These are phyloP conservation scores for Metschnikowia corniflorae DNA, from an alignment of 805 yeast genomes.

Conservation along the genomic window DNA sequence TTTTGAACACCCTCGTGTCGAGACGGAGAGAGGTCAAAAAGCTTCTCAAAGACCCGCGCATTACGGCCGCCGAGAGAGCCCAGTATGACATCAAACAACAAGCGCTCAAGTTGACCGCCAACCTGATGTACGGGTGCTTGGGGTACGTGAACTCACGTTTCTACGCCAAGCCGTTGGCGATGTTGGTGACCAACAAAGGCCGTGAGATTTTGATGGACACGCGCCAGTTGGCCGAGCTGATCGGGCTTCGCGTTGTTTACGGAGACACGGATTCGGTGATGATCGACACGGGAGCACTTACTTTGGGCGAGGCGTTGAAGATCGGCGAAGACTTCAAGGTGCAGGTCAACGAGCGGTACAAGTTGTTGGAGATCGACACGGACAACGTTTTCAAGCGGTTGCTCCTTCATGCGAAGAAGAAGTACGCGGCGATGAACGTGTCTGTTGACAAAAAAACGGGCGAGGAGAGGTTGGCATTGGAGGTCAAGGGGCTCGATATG, in stretches of 20 bases:
- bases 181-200: constrained; percentile 92
- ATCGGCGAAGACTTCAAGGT: constrained; percentile 84
- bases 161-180: constrained; percentile 93
- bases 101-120: constrained; percentile 94
- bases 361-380: constrained; percentile 85
- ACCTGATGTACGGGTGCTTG: constrained; percentile 99
- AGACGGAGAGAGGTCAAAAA: constrained; percentile 93
- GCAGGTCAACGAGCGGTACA: constrained; percentile 84
- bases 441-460: constrained; percentile 49
- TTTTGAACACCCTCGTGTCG: constrained; percentile 77
- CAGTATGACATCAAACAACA: constrained; percentile 95
- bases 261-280: constrained; percentile 99
- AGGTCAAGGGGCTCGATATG: constrained; percentile 96
- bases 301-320: constrained; percentile 66
- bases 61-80: constrained; percentile 59
- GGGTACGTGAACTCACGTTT: constrained; percentile 90
- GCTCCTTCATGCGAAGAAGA: constrained; percentile 90
- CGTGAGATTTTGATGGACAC: constrained; percentile 93
- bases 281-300: constrained; percentile 84
- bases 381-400: constrained; percentile 88
- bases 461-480: constrained; percentile 53
- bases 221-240: constrained; percentile 83
- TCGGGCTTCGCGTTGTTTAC: constrained; percentile 81
- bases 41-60: constrained; percentile 69
- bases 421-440: constrained; percentile 88